Percentiles rank a stretch among this genome's conserved stretches.
phyloP scores from a whole-genome alignment of 768 basidiomycete species.

The Russula dissimulans region DNA sequence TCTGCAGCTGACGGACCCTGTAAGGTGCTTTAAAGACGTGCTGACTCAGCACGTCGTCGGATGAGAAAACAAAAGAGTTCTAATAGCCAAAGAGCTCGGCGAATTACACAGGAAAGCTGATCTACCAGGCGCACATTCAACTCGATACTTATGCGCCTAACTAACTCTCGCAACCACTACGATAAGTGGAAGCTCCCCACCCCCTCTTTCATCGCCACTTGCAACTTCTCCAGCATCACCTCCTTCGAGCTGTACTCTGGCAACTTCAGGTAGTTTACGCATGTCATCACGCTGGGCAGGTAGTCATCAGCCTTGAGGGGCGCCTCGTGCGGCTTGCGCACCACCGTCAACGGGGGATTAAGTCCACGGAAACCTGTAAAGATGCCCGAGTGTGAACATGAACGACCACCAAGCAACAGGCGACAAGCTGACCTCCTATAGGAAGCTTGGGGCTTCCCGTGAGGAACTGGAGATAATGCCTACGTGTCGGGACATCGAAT shows the following conservation, averaged over 20 bases:
- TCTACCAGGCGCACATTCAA: slow-evolving; percentile 1
- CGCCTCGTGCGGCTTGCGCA: slow-evolving; percentile 91
- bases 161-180: slow-evolving; percentile 46
- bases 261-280: slow-evolving; percentile 92
- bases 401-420: background rate
- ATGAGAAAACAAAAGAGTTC: background rate
- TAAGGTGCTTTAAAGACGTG: background rate
- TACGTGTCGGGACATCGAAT: slow-evolving; percentile 63
- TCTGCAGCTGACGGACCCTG: background rate
- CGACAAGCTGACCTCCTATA: slow-evolving; percentile 65
- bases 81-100: background rate
- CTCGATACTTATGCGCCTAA: background rate
- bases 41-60: background rate
- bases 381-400: background rate
- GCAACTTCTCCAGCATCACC: slow-evolving; percentile 77
- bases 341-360: slow-evolving; percentile 90
- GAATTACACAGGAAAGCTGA: slow-evolving; percentile 6
- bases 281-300: slow-evolving; percentile 97
- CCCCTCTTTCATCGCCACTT: slow-evolving; percentile 84
- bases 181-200: slow-evolving; percentile 97
- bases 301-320: slow-evolving; percentile 90
- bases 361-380: slow-evolving; percentile 82
- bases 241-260: slow-evolving; percentile 89
- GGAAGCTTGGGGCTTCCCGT: slow-evolving; percentile 96
- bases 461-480: slow-evolving; percentile 92